These are phyloP conservation scores for Planoprotostelium fungivorum DNA, from an alignment of 78 protist genomes.

Conservation along the genomic window DNA sequence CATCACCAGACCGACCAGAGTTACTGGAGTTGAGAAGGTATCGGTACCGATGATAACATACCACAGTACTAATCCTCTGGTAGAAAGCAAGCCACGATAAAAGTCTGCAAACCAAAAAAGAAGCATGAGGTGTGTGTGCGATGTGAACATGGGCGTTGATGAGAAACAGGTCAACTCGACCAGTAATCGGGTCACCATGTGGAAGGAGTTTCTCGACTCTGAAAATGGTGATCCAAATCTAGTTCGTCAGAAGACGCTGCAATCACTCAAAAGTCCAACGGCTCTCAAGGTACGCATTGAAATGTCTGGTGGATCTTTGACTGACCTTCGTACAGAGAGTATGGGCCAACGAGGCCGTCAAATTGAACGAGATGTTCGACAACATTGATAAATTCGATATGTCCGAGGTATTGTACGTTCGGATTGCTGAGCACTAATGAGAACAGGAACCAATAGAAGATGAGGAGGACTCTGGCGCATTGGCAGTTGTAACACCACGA, in stretches of 20 bases:
- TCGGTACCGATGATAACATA: too few species aligned
- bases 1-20: not conserved
- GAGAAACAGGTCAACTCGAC: not conserved
- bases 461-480: not conserved
- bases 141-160: not conserved
- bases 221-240: not conserved
- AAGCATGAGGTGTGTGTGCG: not conserved
- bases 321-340: not conserved
- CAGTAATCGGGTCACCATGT: not conserved
- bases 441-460: not conserved
- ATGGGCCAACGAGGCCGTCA: not conserved
- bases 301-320: not conserved
- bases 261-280: not conserved
- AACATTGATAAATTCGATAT: not conserved
- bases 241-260: not conserved
- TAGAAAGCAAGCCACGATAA: not conserved
- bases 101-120: not conserved
- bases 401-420: not conserved
- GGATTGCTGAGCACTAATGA: not conserved
- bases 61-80: not conserved
- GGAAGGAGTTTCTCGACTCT: not conserved
- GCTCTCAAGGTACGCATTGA: not conserved
- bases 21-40: not conserved
- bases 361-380: not conserved
- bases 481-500: not conserved